phyloP scores from a whole-genome alignment of 345 rosid species.

The Boechera stricta region DNA sequence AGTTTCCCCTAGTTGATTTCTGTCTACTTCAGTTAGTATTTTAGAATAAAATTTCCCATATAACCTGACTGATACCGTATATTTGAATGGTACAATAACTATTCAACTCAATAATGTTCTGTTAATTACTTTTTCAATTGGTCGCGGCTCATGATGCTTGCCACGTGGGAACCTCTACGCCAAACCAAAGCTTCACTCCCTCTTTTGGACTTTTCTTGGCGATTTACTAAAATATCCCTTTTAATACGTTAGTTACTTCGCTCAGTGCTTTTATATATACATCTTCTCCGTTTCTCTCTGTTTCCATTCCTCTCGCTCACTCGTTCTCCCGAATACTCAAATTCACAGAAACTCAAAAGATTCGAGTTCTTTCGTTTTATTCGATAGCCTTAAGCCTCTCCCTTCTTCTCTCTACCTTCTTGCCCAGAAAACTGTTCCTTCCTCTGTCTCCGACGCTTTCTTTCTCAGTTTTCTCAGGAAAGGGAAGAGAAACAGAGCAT shows the following conservation, averaged over 20 bases:
- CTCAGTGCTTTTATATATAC: background rate
- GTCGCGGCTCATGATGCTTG: conserved; percentile 5
- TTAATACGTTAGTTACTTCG: background rate
- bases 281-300: conserved; percentile 23
- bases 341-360: conserved; percentile 23
- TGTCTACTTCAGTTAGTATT: background rate
- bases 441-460: conserved; percentile 45
- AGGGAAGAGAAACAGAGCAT: background rate
- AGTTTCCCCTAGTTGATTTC: background rate
- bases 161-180: background rate
- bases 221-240: conserved; percentile 29
- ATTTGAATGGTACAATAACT: background rate
- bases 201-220: background rate
- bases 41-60: no score
- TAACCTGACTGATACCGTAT: no score
- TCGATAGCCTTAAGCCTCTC: conserved; percentile 18
- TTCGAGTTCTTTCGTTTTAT: conserved; percentile 8
- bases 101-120: background rate
- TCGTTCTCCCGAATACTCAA: background rate
- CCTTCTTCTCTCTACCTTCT: conserved; percentile 25
- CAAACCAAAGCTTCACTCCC: background rate
- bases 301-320: conserved; percentile 20
- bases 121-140: background rate
- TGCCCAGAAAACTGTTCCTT: conserved; percentile 30
- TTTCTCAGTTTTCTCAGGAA: conserved; percentile 21